Percentiles rank a stretch among this genome's conserved stretches.
phyloP scores from a whole-genome alignment of 176 grass and related monocot species.

The Phragmites australis region DNA sequence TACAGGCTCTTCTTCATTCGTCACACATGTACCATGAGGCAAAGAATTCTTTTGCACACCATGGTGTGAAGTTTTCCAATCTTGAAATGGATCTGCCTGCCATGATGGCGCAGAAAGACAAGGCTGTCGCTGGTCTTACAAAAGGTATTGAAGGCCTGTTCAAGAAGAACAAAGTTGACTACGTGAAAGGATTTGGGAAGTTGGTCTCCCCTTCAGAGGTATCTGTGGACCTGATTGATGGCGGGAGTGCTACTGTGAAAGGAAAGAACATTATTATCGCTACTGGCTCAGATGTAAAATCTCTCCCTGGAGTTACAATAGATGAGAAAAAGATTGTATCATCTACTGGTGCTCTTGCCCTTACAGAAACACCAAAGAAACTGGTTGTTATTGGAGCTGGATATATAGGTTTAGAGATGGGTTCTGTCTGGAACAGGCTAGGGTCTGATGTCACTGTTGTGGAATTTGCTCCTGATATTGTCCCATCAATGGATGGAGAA shows the following conservation, averaged over 20 bases:
- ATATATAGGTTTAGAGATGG: slow-evolving; percentile 89
- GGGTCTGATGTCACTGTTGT: slow-evolving; percentile 81
- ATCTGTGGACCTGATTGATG: slow-evolving; percentile 71
- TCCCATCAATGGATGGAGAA: slow-evolving; percentile 87
- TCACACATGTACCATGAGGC: slow-evolving; percentile 95
- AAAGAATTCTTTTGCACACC: slow-evolving; percentile 60
- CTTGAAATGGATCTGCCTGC: slow-evolving; percentile 74
- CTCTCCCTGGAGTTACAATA: slow-evolving; percentile 72
- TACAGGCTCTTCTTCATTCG: slow-evolving; percentile 74
- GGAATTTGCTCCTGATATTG: slow-evolving; percentile 86
- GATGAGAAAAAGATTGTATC: slow-evolving; percentile 91
- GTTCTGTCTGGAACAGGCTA: slow-evolving; percentile 82
- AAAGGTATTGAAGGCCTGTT: slow-evolving; percentile 83
- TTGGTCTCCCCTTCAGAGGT: slow-evolving; percentile 69
- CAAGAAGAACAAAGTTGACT: slow-evolving; percentile 88
- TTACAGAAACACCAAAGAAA: slow-evolving; percentile 74
- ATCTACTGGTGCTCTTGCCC: slow-evolving; percentile 70
- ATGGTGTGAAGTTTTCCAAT: slow-evolving; percentile 75
- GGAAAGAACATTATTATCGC: slow-evolving; percentile 74
- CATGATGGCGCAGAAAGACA: slow-evolving; percentile 90
- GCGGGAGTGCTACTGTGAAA: slow-evolving; percentile 54
- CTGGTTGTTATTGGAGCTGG: slow-evolving; percentile 85
- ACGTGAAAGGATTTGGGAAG: slow-evolving; percentile 81
- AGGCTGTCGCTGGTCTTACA: slow-evolving; percentile 76
- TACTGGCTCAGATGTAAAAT: slow-evolving; percentile 85